Conservation (phyloP, 2,329 filamentous ascomycete species). For the Nannizziopsis barbatae region DNA sequence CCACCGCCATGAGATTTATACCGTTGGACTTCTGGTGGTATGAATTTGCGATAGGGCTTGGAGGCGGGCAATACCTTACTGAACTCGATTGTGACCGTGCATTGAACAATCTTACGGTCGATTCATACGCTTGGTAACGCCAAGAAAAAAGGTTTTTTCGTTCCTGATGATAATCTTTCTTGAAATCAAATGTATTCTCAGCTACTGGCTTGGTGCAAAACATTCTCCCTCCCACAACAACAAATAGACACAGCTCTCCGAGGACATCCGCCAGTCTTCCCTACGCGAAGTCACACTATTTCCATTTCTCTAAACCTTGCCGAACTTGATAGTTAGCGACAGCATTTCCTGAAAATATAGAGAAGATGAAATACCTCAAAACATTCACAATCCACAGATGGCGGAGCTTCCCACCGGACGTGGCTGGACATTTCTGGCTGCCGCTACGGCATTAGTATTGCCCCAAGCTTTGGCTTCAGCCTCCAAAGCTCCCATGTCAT, state of each 20-base stretch:
- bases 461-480: constrained; percentile 19
- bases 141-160: too few species aligned
- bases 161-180: too few species aligned
- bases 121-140: constrained; percentile 3
- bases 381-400: constrained; percentile 4
- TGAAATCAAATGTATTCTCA: too few species aligned
- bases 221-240: too few species aligned
- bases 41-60: constrained; percentile 4
- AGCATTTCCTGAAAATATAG: too few species aligned
- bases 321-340: too few species aligned
- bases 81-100: constrained; percentile 7
- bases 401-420: constrained; percentile 14
- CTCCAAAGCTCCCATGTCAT: constrained; percentile 13
- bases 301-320: too few species aligned
- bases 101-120: background rate
- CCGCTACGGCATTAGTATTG: constrained; percentile 15
- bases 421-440: constrained; percentile 16
- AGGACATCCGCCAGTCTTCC: too few species aligned
- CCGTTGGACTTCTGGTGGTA: constrained; percentile 6
- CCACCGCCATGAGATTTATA: constrained; percentile 8
- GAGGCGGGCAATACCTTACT: background rate
- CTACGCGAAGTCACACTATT: too few species aligned
- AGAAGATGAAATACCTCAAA: too few species aligned
- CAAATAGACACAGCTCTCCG: too few species aligned
- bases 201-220: too few species aligned